A percentile compares a stretch with the other conserved stretches of the same genome.
Conservation (phyloP, 1,139 yeast species). For the Wickerhamomyces sp. region DNA sequence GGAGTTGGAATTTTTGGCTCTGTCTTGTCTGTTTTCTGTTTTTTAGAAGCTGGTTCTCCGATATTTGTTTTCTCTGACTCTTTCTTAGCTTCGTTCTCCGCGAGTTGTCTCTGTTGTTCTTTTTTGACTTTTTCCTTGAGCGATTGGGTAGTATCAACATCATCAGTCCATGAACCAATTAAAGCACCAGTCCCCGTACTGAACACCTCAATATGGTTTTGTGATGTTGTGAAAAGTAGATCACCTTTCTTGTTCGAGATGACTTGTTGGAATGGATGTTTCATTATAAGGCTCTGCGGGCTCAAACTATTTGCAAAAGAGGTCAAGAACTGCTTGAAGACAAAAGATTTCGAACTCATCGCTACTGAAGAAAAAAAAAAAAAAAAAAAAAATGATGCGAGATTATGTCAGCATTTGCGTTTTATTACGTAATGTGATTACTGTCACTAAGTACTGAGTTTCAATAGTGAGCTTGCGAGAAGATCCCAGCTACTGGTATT, state of each 20-base stretch:
- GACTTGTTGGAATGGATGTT: conserved; percentile 65
- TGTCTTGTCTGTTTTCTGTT: conserved; percentile 29
- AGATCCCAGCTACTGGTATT: too few species aligned
- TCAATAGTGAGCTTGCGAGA: too few species aligned
- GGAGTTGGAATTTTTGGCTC: conserved; percentile 56
- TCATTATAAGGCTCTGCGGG: too few species aligned
- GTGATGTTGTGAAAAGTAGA: conserved; percentile 49
- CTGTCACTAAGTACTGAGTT: too few species aligned
- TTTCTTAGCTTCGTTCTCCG: conserved; percentile 27
- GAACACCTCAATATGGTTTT: conserved; percentile 52
- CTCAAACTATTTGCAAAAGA: too few species aligned
- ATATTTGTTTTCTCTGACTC: conserved; percentile 9
- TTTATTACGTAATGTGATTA: too few species aligned
- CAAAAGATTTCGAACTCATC: too few species aligned
- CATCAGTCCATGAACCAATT: conserved; percentile 57
- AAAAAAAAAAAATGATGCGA: too few species aligned
- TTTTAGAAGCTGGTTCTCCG: conserved; percentile 23
- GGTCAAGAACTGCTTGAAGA: too few species aligned
- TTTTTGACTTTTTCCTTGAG: conserved; percentile 41
- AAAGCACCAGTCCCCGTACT: conserved; percentile 30
- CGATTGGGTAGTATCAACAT: conserved; percentile 36
- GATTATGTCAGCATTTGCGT: too few species aligned
- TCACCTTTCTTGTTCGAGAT: conserved; percentile 38
- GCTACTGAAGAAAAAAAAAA: too few species aligned
- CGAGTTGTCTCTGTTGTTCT: conserved; percentile 30